Conservation (phyloP, 75 land plant species). For the Cunninghamia lanceolata region DNA sequence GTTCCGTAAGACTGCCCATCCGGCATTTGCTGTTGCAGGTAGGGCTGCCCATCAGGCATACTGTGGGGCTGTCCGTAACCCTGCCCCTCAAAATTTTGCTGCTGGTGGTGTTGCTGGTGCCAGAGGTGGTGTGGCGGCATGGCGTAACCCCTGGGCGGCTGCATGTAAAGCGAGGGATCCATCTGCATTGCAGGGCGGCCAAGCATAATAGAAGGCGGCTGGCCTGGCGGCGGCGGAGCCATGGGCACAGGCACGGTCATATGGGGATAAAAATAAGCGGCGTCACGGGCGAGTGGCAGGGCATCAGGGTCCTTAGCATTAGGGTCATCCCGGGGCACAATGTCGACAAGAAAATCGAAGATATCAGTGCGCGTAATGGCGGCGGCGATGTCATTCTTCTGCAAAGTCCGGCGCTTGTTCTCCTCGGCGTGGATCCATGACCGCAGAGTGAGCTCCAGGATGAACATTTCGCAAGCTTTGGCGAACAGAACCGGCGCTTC, state of each 20-base stretch:
- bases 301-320: constrained; percentile 43
- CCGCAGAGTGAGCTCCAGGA: constrained; percentile 67
- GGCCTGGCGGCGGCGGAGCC: constrained; percentile 4
- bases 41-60: background rate
- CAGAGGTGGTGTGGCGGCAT: constrained; percentile 30
- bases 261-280: constrained; percentile 24
- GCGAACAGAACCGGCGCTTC: constrained; percentile 82
- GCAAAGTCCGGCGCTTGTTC: constrained; percentile 79
- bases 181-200: constrained; percentile 28
- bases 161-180: constrained; percentile 20
- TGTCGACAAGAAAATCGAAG: constrained; percentile 73
- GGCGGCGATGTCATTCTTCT: constrained; percentile 85
- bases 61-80: background rate
- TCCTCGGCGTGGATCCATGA: constrained; percentile 89
- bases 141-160: constrained; percentile 1
- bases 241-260: background rate
- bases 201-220: constrained; percentile 21
- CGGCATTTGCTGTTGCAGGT: background rate
- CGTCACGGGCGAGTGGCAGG: background rate
- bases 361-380: constrained; percentile 79
- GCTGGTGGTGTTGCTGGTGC: constrained; percentile 41
- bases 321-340: constrained; percentile 75
- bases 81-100: constrained; percentile 7
- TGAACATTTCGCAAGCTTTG: constrained; percentile 87
- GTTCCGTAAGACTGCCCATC: background rate